Evolutionary conservation across 805 yeast genomes (phyloP).

Genomic region (Monosporozyma yasuniensis): DNA sequence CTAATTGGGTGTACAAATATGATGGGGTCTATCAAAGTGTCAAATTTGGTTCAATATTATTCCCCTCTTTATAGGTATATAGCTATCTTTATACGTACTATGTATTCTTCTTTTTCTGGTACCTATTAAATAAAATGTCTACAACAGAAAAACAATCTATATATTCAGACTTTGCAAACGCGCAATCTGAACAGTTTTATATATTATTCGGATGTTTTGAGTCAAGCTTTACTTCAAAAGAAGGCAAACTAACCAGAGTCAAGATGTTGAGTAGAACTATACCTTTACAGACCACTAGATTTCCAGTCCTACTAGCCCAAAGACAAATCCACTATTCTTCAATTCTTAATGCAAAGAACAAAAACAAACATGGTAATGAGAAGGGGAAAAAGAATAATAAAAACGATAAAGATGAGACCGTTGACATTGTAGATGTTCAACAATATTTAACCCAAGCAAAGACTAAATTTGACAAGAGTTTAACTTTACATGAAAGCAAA

Average conservation of each 20-base stretch:
- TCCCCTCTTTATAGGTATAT: too few species aligned
- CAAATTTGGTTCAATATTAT: too few species aligned
- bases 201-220: too few species aligned
- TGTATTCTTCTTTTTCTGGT: too few species aligned
- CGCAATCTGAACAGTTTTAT: too few species aligned
- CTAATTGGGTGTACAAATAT: too few species aligned
- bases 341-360: constrained; percentile 2
- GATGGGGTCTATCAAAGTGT: too few species aligned
- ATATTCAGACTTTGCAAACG: too few species aligned
- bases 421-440: constrained; percentile 6
- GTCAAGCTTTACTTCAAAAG: background rate
- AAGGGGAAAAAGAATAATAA: constrained; percentile 2
- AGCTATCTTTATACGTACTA: too few species aligned
- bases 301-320: background rate
- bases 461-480: constrained; percentile 35
- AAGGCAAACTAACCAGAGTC: background rate
- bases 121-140: too few species aligned
- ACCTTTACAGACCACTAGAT: background rate
- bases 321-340: background rate
- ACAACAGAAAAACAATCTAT: too few species aligned
- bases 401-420: background rate
- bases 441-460: constrained; percentile 8
- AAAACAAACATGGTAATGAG: constrained; percentile 4
- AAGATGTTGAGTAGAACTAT: background rate
- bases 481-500: constrained; percentile 46